Base-by-base conservation (phyloP, 2,329 filamentous ascomycete genomes). In the Drechslerella coelobrocha region DNA sequence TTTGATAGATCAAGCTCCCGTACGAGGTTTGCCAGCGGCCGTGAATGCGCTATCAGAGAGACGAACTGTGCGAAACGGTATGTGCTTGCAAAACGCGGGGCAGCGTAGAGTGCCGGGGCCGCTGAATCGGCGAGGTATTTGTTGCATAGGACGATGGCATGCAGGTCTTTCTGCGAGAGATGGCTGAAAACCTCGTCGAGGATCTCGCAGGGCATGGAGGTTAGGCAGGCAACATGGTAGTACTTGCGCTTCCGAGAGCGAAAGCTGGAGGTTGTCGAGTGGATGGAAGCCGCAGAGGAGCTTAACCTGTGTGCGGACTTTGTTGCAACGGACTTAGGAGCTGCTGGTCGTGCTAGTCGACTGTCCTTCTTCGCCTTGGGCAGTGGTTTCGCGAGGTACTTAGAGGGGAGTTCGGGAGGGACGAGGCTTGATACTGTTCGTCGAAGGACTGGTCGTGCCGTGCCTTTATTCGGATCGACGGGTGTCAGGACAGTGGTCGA, bases 41-140 rank as follows among this genome's bases (percentile, higher is more conserved):
- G 56, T 27, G 73, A 75, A 61, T 75, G 75, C 5, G 75, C 74
- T 37, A 77, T 73, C 24, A 74, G 68, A 8, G 74, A 75, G 45
- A 77, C 76, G 26, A 77, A 77, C 48, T 77, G 75, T 10, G 76
- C 76, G 57, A 77, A 75, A 24, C 76, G 74, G 54, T 77, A 77
- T 9, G 75, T 76, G 23, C 69, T 74, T 23, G 68, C 63, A 50
- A 77, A 77, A 1, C 34, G 63, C n/a, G 75, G 75, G 14, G 63
- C 51, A 6, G 60, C 61, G 50, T 77, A 77, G 14, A 77, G 57
- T 4, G 66, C 65, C 24, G 74, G 63, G 6, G 73, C 72, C 19
- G 73, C 74, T 47, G 72, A 73, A 39, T 76, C 75, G 24, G 72
- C 61, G 37, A 76, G 62, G 14, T 73, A 68, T 27, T 73, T 74